Conservation (phyloP, 768 basidiomycete genomes). For the Mycena floridula region DNA sequence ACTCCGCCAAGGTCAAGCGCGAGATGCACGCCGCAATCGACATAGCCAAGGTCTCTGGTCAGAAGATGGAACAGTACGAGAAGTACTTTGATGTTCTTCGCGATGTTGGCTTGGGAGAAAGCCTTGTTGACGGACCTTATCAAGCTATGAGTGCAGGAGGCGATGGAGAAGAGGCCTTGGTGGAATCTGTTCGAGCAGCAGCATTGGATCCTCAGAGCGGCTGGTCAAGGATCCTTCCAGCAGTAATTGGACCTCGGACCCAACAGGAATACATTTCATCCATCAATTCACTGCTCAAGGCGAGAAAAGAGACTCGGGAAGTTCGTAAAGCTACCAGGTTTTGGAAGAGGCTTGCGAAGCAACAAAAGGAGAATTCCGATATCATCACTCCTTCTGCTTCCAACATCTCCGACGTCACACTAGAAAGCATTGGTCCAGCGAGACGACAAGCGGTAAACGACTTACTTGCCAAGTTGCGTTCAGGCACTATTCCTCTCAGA, state of each 20-base stretch:
- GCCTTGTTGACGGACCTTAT: background rate
- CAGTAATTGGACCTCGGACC: slow-evolving; percentile 17
- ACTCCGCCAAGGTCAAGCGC: background rate
- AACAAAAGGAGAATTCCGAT: slow-evolving; percentile 4
- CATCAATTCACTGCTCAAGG: slow-evolving; percentile 21
- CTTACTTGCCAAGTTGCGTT: slow-evolving; percentile 10
- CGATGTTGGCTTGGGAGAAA: background rate
- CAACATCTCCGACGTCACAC: slow-evolving; percentile 6
- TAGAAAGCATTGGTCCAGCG: background rate
- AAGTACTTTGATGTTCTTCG: background rate
- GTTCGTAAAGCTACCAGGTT: slow-evolving; percentile 25
- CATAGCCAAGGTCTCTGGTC: no score
- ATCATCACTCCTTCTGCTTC: slow-evolving; percentile 9
- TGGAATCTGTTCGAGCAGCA: slow-evolving; percentile 22
- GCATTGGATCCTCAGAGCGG: slow-evolving; percentile 15
- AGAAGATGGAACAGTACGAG: no score
- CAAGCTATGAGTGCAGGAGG: slow-evolving; percentile 12
- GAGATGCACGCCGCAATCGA: no score
- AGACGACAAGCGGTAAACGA: slow-evolving; percentile 18
- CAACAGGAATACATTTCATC: slow-evolving; percentile 28
- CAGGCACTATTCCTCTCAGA: slow-evolving; percentile 8
- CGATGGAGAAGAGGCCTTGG: slow-evolving; percentile 19
- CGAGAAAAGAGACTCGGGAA: slow-evolving; percentile 21
- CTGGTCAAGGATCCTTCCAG: slow-evolving; percentile 21
- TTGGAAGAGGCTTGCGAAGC: slow-evolving; percentile 26